Evolutionary conservation across 2,329 filamentous ascomycete species (phyloP).

Genomic region (Beauveria brongniartii): DNA sequence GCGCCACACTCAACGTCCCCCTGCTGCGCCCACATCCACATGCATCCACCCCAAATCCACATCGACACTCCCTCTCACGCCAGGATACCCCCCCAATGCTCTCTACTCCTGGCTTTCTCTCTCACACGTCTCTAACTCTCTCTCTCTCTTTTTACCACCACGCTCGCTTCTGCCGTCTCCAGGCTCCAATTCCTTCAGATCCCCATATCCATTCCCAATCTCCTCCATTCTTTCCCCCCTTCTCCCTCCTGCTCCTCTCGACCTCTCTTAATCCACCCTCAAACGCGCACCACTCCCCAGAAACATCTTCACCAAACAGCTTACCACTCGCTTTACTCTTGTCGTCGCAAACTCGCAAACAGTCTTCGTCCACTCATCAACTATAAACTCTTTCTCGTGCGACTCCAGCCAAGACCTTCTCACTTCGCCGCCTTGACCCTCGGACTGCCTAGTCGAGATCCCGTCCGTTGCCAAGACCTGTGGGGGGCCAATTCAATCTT

Average conservation of each 20-base stretch:
- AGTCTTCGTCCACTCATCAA: background rate
- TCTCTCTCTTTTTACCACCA: background rate
- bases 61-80: background rate
- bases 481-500: background rate
- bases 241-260: background rate
- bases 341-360: background rate
- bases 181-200: background rate
- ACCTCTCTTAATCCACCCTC: background rate
- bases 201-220: background rate
- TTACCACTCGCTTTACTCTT: background rate
- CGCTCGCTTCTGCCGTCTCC: background rate
- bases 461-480: constrained; percentile 4
- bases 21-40: background rate
- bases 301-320: background rate
- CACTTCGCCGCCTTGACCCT: background rate
- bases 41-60: background rate
- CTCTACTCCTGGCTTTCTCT: background rate
- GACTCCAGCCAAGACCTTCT: background rate
- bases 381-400: background rate
- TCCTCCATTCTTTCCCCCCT: background rate
- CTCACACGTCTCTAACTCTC: background rate
- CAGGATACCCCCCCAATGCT: background rate
- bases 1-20: background rate
- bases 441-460: background rate
- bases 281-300: background rate